Conservation (phyloP, 192 early-diverging fungal species). For the Irineochytrium annulatum region DNA sequence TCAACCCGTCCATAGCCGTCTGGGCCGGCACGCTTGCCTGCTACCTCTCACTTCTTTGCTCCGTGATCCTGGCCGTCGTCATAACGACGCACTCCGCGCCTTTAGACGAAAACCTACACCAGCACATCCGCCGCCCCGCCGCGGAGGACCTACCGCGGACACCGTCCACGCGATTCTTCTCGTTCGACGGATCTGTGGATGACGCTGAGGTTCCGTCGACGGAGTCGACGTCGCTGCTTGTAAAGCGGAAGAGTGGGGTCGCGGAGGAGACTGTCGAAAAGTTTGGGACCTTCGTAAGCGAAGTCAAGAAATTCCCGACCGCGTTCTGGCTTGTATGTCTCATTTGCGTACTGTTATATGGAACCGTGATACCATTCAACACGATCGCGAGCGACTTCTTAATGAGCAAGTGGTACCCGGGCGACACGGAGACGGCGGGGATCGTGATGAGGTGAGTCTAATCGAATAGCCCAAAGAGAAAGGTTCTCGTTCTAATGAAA, state of each 20-base stretch:
- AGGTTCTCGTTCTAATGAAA: slow-evolving; percentile 3
- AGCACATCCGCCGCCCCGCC: background rate
- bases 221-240: slow-evolving; percentile 5
- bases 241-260: background rate
- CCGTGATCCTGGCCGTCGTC: slow-evolving; percentile 28
- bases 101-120: slow-evolving; percentile 8
- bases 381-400: slow-evolving; percentile 53
- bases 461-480: background rate
- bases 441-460: slow-evolving; percentile 45
- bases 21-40: slow-evolving; percentile 44
- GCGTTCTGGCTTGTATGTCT: slow-evolving; percentile 53
- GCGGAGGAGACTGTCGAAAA: background rate
- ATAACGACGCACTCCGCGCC: slow-evolving; percentile 28
- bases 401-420: slow-evolving; percentile 54
- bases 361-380: slow-evolving; percentile 52
- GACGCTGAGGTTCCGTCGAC: background rate
- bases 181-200: background rate
- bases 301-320: slow-evolving; percentile 27
- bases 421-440: slow-evolving; percentile 47
- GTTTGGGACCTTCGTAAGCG: slow-evolving; percentile 1
- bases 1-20: slow-evolving; percentile 27
- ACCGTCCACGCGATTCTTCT: background rate
- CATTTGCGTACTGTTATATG: slow-evolving; percentile 53
- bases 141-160: too few species aligned
- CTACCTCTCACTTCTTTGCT: slow-evolving; percentile 41